Evolutionary conservation across 805 yeast species (phyloP).

Genomic region (Citeromyces nyonsensis): DNA sequence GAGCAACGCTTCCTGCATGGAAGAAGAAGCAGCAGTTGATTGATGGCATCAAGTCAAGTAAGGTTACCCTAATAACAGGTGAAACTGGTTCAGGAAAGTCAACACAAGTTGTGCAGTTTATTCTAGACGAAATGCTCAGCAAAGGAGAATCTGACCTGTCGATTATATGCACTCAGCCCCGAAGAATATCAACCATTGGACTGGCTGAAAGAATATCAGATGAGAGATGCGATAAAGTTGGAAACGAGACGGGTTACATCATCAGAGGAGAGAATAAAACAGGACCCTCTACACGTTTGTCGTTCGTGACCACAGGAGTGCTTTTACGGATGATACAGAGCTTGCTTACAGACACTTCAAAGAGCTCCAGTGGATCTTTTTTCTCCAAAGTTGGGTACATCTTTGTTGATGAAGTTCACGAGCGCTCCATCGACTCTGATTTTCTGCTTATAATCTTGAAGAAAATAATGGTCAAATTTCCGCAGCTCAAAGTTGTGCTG

Average conservation of each 20-base stretch:
- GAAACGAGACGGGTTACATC: slow-evolving; percentile 74
- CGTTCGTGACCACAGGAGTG: slow-evolving; percentile 89
- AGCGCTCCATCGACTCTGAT: slow-evolving; percentile 84
- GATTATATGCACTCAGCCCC: slow-evolving; percentile 85
- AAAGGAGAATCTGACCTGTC: slow-evolving; percentile 33
- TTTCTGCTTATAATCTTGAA: slow-evolving; percentile 67
- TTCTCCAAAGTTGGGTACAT: slow-evolving; percentile 50
- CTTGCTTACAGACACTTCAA: slow-evolving; percentile 9
- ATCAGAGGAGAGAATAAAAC: slow-evolving; percentile 83
- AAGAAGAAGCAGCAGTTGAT: slow-evolving; percentile 39
- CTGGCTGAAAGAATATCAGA: slow-evolving; percentile 84
- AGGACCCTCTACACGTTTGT: slow-evolving; percentile 44
- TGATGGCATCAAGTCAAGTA: slow-evolving; percentile 35
- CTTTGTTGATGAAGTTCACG: slow-evolving; percentile 94
- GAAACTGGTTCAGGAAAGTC: slow-evolving; percentile 98
- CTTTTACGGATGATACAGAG: slow-evolving; percentile 71
- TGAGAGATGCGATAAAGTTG: slow-evolving; percentile 52
- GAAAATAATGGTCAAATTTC: slow-evolving; percentile 30
- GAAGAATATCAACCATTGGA: slow-evolving; percentile 92
- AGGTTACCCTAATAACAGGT: slow-evolving; percentile 75
- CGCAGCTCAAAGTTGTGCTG: slow-evolving; percentile 50
- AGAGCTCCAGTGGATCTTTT: slow-evolving; percentile 14
- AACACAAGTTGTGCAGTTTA: slow-evolving; percentile 85
- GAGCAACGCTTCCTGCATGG: slow-evolving; percentile 79
- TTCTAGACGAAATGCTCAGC: slow-evolving; percentile 49